Evolutionary conservation across 2,329 filamentous ascomycete species (phyloP).

Genomic region (Aspergillus alliaceus): DNA sequence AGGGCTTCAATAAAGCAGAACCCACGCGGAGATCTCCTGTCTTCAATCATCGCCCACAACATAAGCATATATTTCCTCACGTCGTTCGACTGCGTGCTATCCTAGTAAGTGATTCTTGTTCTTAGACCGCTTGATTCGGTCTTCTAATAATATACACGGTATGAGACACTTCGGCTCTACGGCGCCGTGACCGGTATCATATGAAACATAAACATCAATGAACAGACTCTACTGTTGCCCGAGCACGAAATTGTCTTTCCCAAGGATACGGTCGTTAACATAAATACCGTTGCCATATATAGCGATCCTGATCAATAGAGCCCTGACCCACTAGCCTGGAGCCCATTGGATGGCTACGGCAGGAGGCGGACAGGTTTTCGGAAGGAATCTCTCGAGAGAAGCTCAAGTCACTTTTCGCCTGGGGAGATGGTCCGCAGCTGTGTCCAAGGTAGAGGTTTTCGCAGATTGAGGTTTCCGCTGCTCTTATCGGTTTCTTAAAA

Average conservation of each 20-base stretch:
- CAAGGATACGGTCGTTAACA: background rate
- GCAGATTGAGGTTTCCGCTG: background rate
- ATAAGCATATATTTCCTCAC: no score
- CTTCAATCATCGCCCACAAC: background rate
- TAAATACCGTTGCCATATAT: conserved; percentile 1
- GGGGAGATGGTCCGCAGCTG: background rate
- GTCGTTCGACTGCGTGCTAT: conserved; percentile 1
- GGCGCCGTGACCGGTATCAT: background rate
- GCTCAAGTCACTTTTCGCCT: background rate
- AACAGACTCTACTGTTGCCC: background rate
- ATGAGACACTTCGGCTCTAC: conserved; percentile 5
- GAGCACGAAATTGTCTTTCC: background rate
- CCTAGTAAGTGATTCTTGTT: background rate
- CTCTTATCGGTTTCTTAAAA: background rate
- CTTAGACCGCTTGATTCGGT: background rate
- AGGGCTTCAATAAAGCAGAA: background rate
- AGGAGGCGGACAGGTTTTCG: no score
- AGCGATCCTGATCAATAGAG: background rate
- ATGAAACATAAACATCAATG: background rate
- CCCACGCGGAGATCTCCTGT: background rate
- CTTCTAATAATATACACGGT: background rate
- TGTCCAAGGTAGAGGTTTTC: conserved; percentile 3
- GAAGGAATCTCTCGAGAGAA: background rate
- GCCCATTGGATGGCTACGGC: background rate
- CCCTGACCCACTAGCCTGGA: background rate